Conservation (phyloP, 78 protist genomes). For the Dictyostelium firmibasis region DNA sequence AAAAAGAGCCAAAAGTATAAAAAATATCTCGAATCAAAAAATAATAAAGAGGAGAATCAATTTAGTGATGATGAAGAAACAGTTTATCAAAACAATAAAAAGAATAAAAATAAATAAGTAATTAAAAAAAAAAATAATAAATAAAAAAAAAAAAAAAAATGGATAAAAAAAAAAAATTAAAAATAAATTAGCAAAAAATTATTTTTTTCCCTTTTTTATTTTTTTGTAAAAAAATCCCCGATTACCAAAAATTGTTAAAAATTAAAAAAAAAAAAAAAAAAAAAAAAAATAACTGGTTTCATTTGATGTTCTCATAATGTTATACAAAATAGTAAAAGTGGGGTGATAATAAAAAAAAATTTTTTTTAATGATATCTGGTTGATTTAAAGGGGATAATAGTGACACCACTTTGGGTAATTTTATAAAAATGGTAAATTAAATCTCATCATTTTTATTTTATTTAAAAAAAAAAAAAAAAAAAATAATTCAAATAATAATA, state of each 20-base stretch:
- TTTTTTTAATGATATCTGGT: too few relatives aligned
- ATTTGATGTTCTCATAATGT: too few relatives aligned
- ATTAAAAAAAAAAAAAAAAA: too few relatives aligned
- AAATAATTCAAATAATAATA: too few relatives aligned
- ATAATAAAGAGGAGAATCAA: background rate
- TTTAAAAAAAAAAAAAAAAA: too few relatives aligned
- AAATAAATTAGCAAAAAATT: too few relatives aligned
- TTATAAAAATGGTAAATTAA: background rate
- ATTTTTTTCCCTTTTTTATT: too few relatives aligned
- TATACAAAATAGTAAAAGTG: background rate
- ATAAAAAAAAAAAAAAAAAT: background rate
- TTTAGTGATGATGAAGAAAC: slow-evolving; percentile 18
- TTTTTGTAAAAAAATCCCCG: background rate
- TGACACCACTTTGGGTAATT: background rate
- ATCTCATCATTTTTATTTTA: background rate
- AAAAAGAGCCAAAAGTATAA: slow-evolving; percentile 29
- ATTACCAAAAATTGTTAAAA: background rate
- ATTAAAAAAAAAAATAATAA: background rate
- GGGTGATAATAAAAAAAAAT: background rate
- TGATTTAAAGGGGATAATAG: background rate
- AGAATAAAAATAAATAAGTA: slow-evolving; percentile 1
- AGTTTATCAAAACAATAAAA: background rate
- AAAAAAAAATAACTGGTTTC: too few relatives aligned
- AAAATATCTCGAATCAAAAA: background rate
- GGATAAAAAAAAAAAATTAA: too few relatives aligned